Conservation (phyloP, 2,329 filamentous ascomycete genomes). For the Fusarium armeniacum region DNA sequence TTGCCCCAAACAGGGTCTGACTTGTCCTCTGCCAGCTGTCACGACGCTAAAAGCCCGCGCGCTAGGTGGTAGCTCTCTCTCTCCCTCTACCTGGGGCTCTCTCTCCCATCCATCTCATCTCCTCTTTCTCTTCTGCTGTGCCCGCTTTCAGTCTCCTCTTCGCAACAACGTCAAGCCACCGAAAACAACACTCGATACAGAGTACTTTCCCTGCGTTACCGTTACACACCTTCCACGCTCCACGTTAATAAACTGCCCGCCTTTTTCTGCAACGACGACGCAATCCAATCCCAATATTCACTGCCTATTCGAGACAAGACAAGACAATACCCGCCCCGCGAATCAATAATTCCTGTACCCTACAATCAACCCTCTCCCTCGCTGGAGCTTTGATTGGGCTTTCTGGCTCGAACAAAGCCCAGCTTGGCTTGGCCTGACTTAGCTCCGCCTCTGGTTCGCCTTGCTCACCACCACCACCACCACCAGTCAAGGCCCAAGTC, state of each 20-base stretch:
- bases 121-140: constrained; percentile 6
- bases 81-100: constrained; percentile 20
- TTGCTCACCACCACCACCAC: constrained; percentile 29
- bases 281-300: constrained; percentile 18
- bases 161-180: constrained; percentile 43
- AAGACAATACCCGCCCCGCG: constrained; percentile 6
- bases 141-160: constrained; percentile 43
- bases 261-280: constrained; percentile 28
- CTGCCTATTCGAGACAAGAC: constrained; percentile 3
- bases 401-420: constrained; percentile 33
- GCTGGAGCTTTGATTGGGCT: constrained; percentile 27
- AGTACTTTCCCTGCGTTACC: constrained; percentile 22
- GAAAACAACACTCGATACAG: constrained; percentile 36
- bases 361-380: constrained; percentile 27
- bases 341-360: constrained; percentile 23
- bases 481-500: constrained; percentile 3
- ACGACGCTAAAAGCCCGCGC: constrained; percentile 34
- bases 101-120: constrained; percentile 4
- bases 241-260: constrained; percentile 19
- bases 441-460: constrained; percentile 42
- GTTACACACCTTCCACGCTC: constrained; percentile 31
- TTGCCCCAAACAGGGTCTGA: background rate
- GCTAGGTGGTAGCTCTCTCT: constrained; percentile 24
- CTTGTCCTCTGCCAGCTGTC: constrained; percentile 39
- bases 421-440: constrained; percentile 31